Conservation (phyloP, 2,329 filamentous ascomycete species). For the Daldinia sp. region DNA sequence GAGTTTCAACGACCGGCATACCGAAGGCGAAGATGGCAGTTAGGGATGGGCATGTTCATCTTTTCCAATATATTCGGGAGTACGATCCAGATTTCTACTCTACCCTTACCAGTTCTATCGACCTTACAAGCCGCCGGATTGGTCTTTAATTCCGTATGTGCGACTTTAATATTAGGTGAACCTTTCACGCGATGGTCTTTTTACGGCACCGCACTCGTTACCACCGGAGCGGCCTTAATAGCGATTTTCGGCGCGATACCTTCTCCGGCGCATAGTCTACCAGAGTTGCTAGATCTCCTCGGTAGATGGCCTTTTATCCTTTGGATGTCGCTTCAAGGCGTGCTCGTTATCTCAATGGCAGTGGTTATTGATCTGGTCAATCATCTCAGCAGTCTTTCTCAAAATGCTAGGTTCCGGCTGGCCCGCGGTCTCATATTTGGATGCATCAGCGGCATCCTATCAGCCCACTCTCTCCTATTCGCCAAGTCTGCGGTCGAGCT, state of each 20-base stretch:
- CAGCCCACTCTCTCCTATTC: conserved; percentile 90
- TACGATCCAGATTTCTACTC: conserved; percentile 95
- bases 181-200: conserved; percentile 96
- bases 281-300: conserved; percentile 83
- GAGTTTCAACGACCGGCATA: conserved; percentile 88
- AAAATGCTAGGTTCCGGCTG: conserved; percentile 77
- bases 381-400: conserved; percentile 64
- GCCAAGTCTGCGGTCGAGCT: conserved; percentile 98
- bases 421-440: conserved; percentile 88
- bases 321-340: conserved; percentile 86
- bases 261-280: conserved; percentile 88
- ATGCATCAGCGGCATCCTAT: conserved; percentile 89
- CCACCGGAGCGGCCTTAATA: conserved; percentile 88
- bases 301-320: conserved; percentile 80
- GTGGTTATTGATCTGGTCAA: conserved; percentile 69
- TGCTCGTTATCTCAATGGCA: conserved; percentile 78
- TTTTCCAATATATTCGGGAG: conserved; percentile 94
- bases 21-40: conserved; percentile 91
- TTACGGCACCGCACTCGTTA: conserved; percentile 88
- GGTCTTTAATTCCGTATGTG: conserved; percentile 99
- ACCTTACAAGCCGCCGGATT: conserved; percentile 95
- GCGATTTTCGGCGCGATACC: conserved; percentile 94
- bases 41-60: conserved; percentile 98
- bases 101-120: conserved; percentile 93
- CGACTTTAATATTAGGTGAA: conserved; percentile 90